These are phyloP conservation scores for Hyaloscypha bicolor DNA, from an alignment of 495 filamentous ascomycete species.

Conservation along the genomic window DNA sequence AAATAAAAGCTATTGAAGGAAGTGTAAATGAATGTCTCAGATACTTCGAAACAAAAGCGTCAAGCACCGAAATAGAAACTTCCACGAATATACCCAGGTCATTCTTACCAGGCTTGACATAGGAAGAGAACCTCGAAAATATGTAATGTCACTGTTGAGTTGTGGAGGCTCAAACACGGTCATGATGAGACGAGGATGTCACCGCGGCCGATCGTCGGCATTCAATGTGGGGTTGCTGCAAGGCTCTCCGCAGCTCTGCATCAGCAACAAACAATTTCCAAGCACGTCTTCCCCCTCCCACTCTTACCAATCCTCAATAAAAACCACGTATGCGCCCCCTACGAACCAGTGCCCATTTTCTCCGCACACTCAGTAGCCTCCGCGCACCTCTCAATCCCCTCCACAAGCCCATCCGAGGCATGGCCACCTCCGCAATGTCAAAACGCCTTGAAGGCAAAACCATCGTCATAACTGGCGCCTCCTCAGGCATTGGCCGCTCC, in stretches of 20 bases:
- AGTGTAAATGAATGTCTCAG: too few relatives aligned
- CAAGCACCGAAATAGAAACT: too few relatives aligned
- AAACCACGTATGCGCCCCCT: constrained; percentile 24
- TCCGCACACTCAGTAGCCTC: constrained; percentile 22
- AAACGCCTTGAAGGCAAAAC: constrained; percentile 95
- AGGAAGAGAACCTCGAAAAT: too few relatives aligned
- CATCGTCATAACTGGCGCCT: constrained; percentile 88
- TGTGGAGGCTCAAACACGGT: too few relatives aligned
- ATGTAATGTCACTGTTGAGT: too few relatives aligned
- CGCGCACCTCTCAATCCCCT: background rate
- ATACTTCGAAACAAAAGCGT: too few relatives aligned
- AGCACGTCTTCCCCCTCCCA: background rate
- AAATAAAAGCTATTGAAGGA: too few relatives aligned
- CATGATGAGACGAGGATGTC: too few relatives aligned
- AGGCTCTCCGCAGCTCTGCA: background rate
- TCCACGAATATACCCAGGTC: too few relatives aligned
- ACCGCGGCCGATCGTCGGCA: background rate
- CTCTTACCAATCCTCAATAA: background rate
- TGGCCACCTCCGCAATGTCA: constrained; percentile 74
- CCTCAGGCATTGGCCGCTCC: constrained; percentile 86
- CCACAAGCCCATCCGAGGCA: constrained; percentile 38
- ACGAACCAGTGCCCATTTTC: constrained; percentile 9
- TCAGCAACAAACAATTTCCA: background rate
- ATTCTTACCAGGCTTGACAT: too few relatives aligned
- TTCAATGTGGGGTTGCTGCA: background rate